Evolutionary conservation across 1,139 yeast species (phyloP), one percentile per base, ranked within the genome.

Genomic region (Arxiozyma heterogenica): DNA sequence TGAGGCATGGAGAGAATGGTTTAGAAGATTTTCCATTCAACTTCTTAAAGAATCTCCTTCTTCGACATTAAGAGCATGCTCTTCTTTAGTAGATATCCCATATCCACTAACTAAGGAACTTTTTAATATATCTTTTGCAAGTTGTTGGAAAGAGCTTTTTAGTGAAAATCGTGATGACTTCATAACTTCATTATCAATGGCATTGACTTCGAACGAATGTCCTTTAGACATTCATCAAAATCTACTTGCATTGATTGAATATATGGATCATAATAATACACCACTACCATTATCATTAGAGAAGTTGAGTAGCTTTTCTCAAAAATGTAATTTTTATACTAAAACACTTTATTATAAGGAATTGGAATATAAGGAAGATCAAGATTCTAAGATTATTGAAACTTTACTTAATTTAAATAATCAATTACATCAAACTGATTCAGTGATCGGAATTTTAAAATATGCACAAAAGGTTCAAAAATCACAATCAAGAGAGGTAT

Each of bases 1-100:
- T 61, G 98, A 91, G 64, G 98, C 93, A 63, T 94, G 98, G 98
- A 91, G 86, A 65, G 98, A 93, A 65, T 94, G 99, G 99, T 83
- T 91, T 59, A 80, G 95, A 53, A 76, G 94, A 55, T 75, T 94
- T 51, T 84, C 95, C 64, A 86, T 89, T 54, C 97, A 90, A 65
- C 72, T 94, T 41, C 73, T 94, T 59, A 88, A 87, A 61, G 96
- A 91, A 66, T 87, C 96, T 50, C 96, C 99, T 4, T 89, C 97
- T 0, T 96, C 89, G 65, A 95, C 98, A 0, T 77, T 94, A 48
- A 77, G 98, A 60, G 96, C 98, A 0, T 93, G 98, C 68, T 89
- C 96, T 1, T 86, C 87, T 11, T 74, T 94, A 54, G 98, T 98
- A 0, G 83, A 89, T 7, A 89, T 88, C 50, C 89, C 91, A 63